A percentile compares a stretch with the other conserved stretches of the same genome.
Evolutionary conservation across 345 rosid genomes (phyloP).

Genomic region (Eucalyptus victrix): DNA sequence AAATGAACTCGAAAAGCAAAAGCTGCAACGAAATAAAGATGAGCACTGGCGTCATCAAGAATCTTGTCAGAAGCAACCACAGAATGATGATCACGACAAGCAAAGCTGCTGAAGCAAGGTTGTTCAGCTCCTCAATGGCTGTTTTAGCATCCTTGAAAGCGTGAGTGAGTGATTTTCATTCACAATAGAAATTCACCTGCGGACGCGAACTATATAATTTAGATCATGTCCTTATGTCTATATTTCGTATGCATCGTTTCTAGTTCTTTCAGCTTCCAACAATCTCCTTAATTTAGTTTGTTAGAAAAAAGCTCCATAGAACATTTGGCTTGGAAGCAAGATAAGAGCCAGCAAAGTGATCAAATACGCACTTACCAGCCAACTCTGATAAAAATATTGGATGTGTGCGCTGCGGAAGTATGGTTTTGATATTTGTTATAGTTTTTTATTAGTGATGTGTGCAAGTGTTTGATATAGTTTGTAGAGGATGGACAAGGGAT

Average conservation of each 20-base stretch:
- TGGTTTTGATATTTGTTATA: no score
- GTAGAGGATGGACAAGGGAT: no score
- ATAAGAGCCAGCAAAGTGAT: neutral
- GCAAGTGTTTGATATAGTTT: no score
- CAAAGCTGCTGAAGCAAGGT: constrained; percentile 17
- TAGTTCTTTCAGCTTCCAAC: neutral
- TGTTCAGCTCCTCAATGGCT: constrained; percentile 47
- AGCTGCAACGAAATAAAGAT: constrained; percentile 49
- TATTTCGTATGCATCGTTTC: neutral
- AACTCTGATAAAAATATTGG: no score
- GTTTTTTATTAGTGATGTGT: no score
- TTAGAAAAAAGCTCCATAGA: neutral
- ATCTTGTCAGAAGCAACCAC: constrained; percentile 41
- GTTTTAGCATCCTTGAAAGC: constrained; percentile 44
- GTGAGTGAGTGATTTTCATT: constrained; percentile 34
- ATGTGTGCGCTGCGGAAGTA: no score
- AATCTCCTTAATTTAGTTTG: neutral
- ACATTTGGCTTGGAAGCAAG: neutral
- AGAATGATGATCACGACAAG: constrained; percentile 15
- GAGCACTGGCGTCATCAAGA: constrained; percentile 27
- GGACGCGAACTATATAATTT: neutral
- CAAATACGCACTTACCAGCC: constrained; percentile 23
- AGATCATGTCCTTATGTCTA: neutral
- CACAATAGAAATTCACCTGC: constrained; percentile 42
- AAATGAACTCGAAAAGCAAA: constrained; percentile 28